phyloP scores from a whole-genome alignment of 169 alveolate genomes.

The Plasmodium falciparum region DNA sequence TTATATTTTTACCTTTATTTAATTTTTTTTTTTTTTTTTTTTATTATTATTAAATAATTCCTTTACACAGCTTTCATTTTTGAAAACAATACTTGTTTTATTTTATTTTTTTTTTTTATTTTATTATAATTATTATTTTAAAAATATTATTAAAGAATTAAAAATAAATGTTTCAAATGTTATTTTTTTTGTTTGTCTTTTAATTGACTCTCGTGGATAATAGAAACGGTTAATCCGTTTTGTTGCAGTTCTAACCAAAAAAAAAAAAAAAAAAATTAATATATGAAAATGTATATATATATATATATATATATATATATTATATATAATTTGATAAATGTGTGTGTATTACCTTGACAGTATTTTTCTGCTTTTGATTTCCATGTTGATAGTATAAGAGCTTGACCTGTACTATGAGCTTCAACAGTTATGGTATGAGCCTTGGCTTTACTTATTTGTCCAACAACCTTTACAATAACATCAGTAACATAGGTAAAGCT shows the following conservation, averaged over 20 bases:
- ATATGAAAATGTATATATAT: not conserved
- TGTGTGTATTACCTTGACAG: constrained; percentile 71
- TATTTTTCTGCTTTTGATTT: constrained; percentile 83
- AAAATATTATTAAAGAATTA: not conserved
- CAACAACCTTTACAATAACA: constrained; percentile 80
- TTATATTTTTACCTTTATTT: too few relatives aligned
- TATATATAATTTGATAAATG: not conserved
- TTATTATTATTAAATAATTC: too few relatives aligned
- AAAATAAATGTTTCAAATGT: not conserved
- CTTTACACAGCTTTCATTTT: too few relatives aligned
- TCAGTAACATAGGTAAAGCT: constrained; percentile 89
- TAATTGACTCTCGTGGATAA: constrained; percentile 75
- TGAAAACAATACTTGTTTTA: too few relatives aligned
- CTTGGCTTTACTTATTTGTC: constrained; percentile 84
- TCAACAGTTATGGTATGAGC: constrained; percentile 89
- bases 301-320: not conserved
- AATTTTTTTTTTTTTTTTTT: too few relatives aligned
- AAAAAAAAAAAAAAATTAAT: not conserved
- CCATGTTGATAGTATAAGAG: constrained; percentile 86
- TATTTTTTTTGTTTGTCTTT: constrained; percentile 22
- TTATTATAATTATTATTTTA: too few relatives aligned
- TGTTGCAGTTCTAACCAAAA: constrained; percentile 48
- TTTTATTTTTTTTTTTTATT: too few relatives aligned
- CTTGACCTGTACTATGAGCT: constrained; percentile 89
- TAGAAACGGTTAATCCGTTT: constrained; percentile 75